A percentile compares a stretch with the other conserved stretches of the same genome.
phyloP scores from a whole-genome alignment of 192 early-diverging fungal species.

The Diversispora eburnea region DNA sequence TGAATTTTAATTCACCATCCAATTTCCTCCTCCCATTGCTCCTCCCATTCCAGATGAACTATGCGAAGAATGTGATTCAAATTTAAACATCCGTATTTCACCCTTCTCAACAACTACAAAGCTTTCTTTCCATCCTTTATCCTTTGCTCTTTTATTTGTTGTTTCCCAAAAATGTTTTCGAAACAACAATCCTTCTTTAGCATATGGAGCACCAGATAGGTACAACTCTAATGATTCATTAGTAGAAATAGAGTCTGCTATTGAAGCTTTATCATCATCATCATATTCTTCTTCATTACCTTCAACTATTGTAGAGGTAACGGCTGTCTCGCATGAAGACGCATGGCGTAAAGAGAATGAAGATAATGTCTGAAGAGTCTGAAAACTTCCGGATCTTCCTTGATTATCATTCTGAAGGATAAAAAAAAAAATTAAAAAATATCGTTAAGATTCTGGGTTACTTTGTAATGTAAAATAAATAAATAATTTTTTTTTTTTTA shows the following conservation, averaged over 20 bases:
- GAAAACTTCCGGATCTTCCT: slow-evolving; percentile 1
- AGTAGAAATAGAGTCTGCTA: slow-evolving; percentile 22
- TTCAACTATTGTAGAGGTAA: slow-evolving; percentile 11
- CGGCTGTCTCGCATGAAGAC: slow-evolving; percentile 7
- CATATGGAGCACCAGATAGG: slow-evolving; percentile 35
- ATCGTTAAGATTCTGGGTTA: too few species aligned
- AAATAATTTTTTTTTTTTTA: neutral
- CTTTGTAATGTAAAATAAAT: neutral
- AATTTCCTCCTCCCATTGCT: slow-evolving; percentile 26
- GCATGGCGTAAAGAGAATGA: slow-evolving; percentile 6
- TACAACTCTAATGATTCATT: slow-evolving; percentile 11
- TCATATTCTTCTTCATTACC: neutral
- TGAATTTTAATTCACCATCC: slow-evolving; percentile 24
- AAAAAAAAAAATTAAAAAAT: neutral
- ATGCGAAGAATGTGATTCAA: slow-evolving; percentile 42
- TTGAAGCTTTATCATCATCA: slow-evolving; percentile 6
- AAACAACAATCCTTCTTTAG: slow-evolving; percentile 76
- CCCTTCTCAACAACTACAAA: slow-evolving; percentile 70
- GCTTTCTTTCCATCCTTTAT: slow-evolving; percentile 84
- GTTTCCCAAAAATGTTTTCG: slow-evolving; percentile 83
- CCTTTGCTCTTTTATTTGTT: slow-evolving; percentile 71
- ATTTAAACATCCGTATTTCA: slow-evolving; percentile 78
- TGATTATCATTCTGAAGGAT: neutral
- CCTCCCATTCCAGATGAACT: neutral
- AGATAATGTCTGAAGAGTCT: slow-evolving; percentile 14